Base-by-base conservation (phyloP, 78 protist species). In the Blattamonas nauphoetae region DNA sequence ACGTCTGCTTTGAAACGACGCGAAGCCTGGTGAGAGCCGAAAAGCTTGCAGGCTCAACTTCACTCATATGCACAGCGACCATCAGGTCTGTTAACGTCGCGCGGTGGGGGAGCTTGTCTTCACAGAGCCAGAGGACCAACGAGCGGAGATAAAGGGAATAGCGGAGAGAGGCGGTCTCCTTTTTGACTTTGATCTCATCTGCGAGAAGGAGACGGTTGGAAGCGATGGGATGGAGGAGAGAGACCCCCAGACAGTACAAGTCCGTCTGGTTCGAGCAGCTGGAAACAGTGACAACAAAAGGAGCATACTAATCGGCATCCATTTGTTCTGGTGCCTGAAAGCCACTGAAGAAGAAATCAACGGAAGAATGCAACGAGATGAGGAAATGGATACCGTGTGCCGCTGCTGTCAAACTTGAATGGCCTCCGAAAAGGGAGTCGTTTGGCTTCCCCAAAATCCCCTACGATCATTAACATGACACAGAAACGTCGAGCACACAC, bases 381-480 rank as follows among this genome's bases (percentile, higher is more conserved):
- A 89, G 34, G 35, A 91, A 88, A 41, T 87, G 78, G 46, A 89
- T 36, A 3, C 91, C 91, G 79, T 55, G 91, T 32, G 88, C 92
- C 35, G 88, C 85, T n/a, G 88, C 81, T 45, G 88, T 88, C 32
- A 91, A 91, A 5, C 92, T 91, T 71, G 78, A 41, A 33, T 84
- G 42, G 42, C 1, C 2, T 78, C 85, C 88, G 29, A 35, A 34
- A 1, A 36, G 42, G 45, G 21, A 6, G 2, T 84, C 38, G 44
- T 87, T 41, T 41, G 38, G 0, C 34, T 84, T 64, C 78, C 45
- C 78, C 34, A 32, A n/a, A n/a, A n/a, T n/a, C n/a, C n/a, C n/a
- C n/a, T n/a, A n/a, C n/a, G n/a, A n/a, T n/a, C n/a, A n/a, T n/a
- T n/a, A n/a, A n/a, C n/a, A n/a, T n/a, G n/a, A n/a, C n/a, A n/a